Evolutionary conservation across 345 rosid species (phyloP).

Genomic region (Ceriops tagal): DNA sequence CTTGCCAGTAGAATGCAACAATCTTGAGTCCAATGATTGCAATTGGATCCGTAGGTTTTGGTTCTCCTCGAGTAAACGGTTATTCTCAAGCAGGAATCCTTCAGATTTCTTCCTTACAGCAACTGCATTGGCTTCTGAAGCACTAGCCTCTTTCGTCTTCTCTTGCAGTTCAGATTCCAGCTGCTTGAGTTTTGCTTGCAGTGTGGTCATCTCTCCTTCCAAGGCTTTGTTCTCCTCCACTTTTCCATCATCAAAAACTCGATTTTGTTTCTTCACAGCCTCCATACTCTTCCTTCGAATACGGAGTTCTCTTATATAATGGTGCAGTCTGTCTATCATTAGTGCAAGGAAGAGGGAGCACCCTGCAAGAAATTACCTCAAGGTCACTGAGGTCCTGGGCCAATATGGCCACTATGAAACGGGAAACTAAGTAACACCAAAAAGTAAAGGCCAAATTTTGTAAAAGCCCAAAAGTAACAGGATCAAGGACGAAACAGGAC

Average conservation of each 20-base stretch:
- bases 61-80: conserved; percentile 79
- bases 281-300: conserved; percentile 77
- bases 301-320: conserved; percentile 79
- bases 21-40: conserved; percentile 53
- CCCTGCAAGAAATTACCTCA: conserved; percentile 50
- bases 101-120: conserved; percentile 91
- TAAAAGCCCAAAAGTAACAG: too few species aligned
- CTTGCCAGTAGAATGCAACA: conserved; percentile 62
- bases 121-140: conserved; percentile 64
- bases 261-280: conserved; percentile 60
- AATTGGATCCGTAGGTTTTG: conserved; percentile 60
- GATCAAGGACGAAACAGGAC: too few species aligned
- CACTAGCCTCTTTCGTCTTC: conserved; percentile 47
- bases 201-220: conserved; percentile 48
- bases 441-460: too few species aligned
- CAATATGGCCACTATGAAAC: too few species aligned
- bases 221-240: conserved; percentile 49
- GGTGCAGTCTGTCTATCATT: conserved; percentile 88
- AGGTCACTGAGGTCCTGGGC: too few species aligned
- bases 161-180: conserved; percentile 48
- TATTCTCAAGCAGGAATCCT: conserved; percentile 89
- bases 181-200: conserved; percentile 42
- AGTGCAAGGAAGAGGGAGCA: conserved; percentile 65
- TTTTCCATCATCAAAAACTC: conserved; percentile 57
- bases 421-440: too few species aligned